Base-by-base conservation (phyloP, 2,329 filamentous ascomycete species). In the Ilyonectria robusta region DNA sequence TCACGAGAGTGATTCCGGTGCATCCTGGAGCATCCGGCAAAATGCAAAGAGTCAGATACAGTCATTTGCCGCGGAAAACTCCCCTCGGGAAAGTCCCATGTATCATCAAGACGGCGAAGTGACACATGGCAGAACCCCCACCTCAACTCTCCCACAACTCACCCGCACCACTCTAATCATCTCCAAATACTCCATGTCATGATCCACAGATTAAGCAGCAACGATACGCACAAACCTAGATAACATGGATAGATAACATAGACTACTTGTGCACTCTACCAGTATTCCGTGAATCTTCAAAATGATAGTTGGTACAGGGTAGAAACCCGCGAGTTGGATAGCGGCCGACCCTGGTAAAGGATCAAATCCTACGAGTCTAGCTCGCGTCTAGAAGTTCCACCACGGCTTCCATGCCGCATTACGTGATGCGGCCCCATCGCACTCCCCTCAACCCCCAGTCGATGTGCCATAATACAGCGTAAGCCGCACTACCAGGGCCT, bases 381-480 rank as follows among this genome's bases (percentile, higher is more conserved):
- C 48, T 40, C 15, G 23, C 47, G 51, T 60, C 50, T 48, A 50
- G 58, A 62, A 48, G 35, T 55, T 62, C 59, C 26, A 31, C 46
- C 37, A 21, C 17, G 26, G 40, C 48, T 55, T 62, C 40, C 37
- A 62, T 55, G n/a, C 29, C 26, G 26, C 23, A 26, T 62, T 62
- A 62, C 59, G 59, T 62, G 37, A 62, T 26, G 58, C 26, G 21
- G 21, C 40, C 59, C 50, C 29, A 29, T 44, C 19, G 19, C 31
- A 31, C 15, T 13, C 21, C 37, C 37, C 37, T 40, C 37, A 40
- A 40, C 10, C n/a, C 37, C 33, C 6, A 35, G 23, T 29, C 54
- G 48, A 37, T 62, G 40, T 47, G 40, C 59, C 50, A 50, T 54
- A 47, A 62, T 46, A 37, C 48, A 55, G 29, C 26, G 59, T 62